Base-by-base conservation (phyloP, 768 basidiomycete species). In the Rhodotorula diobovata region DNA sequence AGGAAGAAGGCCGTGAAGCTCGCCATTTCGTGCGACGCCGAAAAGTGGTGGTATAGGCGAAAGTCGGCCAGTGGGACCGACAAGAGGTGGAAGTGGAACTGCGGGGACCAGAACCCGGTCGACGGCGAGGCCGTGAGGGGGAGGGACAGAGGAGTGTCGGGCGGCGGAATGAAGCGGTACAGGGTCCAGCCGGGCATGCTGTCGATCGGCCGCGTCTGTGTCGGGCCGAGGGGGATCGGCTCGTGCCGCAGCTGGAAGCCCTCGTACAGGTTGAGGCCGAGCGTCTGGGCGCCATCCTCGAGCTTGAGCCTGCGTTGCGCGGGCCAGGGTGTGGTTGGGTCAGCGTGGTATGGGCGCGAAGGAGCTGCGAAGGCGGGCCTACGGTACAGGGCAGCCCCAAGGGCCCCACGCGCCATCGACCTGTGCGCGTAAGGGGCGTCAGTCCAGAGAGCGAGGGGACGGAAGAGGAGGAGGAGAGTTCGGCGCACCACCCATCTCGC, bases 141-240 rank as follows among this genome's bases (percentile, higher is more conserved):
- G 39, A 68, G 61, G 7, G 66, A n/a, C 43, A 74, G 50, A 14
- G 63, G 50, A 0, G 41, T 48, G 61, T 56, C 45, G 11, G 61
- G 61, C 2, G 66, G 70, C 3, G 63, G 50, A 50, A 71, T 39
- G 54, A 61, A 55, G 23, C 73, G 73, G 35, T 67, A 74, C 50
- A 74, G 46, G 18, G 73, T 74, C 73, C 73, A 74, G 45, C 73
- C 73, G 14, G 53, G 41, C 35, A 62, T 15, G 15, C 34, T 32
- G 70, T 74, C 73, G 67, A 74, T 63, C 1, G 73, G 67, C 34
- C 32, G 45, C 10, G 73, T 62, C 32, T 48, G 55, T 15, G 21
- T 3, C 1, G 67, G 16, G 8, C 34, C 37, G 28, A 63, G 67
- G 6, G 66, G 69, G 25, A 71, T 51, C 2, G 12, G 32, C n/a